phyloP scores from a whole-genome alignment of 2,329 filamentous ascomycete species.

The Tolypocladium pustulatum region DNA sequence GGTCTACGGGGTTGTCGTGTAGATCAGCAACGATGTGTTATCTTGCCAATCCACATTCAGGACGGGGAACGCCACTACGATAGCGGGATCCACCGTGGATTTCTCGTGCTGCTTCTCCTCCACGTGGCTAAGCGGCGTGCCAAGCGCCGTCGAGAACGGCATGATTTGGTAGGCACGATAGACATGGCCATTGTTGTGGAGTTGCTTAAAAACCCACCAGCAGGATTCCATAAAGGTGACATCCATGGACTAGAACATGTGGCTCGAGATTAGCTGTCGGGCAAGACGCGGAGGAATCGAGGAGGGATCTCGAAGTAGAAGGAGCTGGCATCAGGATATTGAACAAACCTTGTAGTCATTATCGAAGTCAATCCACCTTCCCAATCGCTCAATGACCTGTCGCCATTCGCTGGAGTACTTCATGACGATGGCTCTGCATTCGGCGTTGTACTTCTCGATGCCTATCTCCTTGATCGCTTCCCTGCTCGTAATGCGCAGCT shows the following conservation, averaged over 20 bases:
- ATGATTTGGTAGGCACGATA: conserved; percentile 89
- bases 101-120: conserved; percentile 93
- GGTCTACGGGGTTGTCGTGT: conserved; percentile 79
- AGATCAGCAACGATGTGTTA: conserved; percentile 57
- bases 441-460: conserved; percentile 79
- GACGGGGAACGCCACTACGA: conserved; percentile 81
- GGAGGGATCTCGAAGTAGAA: no score
- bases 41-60: conserved; percentile 36
- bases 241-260: conserved; percentile 64
- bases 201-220: conserved; percentile 95
- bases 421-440: conserved; percentile 91
- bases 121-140: conserved; percentile 84
- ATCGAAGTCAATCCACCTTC: conserved; percentile 96
- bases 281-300: no score
- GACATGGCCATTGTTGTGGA: conserved; percentile 81
- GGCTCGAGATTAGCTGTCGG: no score
- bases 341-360: conserved; percentile 78
- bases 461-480: conserved; percentile 81
- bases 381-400: conserved; percentile 74
- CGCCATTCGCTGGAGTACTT: conserved; percentile 81
- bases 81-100: conserved; percentile 79
- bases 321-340: no score
- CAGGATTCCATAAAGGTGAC: conserved; percentile 86
- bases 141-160: conserved; percentile 87
- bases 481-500: conserved; percentile 77